Evolutionary conservation across 2,329 filamentous ascomycete species (phyloP), one percentile per base, ranked within the genome.

Genomic region (Dactylonectria estremocensis): DNA sequence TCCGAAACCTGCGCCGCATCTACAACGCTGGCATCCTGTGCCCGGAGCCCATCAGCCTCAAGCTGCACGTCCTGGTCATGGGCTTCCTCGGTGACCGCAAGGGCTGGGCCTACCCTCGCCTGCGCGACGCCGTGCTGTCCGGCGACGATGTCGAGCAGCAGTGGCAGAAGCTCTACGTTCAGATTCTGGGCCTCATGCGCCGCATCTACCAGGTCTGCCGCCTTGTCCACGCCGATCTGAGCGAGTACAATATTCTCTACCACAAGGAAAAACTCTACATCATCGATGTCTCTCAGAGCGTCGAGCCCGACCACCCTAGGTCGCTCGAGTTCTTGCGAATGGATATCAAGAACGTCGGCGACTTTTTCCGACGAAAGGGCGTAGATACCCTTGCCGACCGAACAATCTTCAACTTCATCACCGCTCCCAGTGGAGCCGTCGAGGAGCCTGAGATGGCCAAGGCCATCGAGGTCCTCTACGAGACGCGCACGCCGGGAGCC

Each of bases 171-270:
- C 84, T 98, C 14, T 99, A 99, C 79, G 80, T 94, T 13, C 93
- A 97, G 78, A 86, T 98, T 4, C 83, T 99, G 14, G 90, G 92
- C 20, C 91, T 97, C 77, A 97, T 99, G 94, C 91, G 95, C 60
- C 91, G 91, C 65, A 92, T 99, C 87, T 98, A 98, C 83, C 95
- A 97, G 79, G 90, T 92, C 46, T 99, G 96, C 82, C 90, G 89
- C 61, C 90, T 99, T 8, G 95, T 99, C 1, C 96, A 99, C 79
- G 96, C 95, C 56, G 96, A 99, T 89, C 80, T 99, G 79, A 97
- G 94, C 85, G 96, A 99, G 87, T 99, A 99, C 89, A 99, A 99
- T 78, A 90, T 98, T 59, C 88, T 99, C 20, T 99, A 97, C 84
- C 88, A 98, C 84, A 88, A 94, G 64, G 86, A 89, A 66, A 90